phyloP scores from a whole-genome alignment of 2,329 filamentous ascomycete species.

The Lanzia echinophila region DNA sequence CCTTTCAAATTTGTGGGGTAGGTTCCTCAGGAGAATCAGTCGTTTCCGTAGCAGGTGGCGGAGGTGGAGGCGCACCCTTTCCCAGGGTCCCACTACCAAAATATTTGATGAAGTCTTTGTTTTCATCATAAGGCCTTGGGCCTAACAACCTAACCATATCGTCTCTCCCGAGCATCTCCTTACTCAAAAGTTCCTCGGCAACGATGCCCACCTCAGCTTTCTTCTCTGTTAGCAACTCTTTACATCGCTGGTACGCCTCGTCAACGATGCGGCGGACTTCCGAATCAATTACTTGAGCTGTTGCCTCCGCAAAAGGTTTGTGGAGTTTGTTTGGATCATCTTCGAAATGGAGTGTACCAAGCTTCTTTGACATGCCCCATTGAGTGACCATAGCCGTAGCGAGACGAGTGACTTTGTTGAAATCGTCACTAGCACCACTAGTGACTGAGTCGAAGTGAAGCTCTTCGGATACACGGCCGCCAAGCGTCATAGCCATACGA shows the following conservation, averaged over 20 bases:
- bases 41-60: constrained; percentile 37
- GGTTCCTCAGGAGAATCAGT: constrained; percentile 17
- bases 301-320: constrained; percentile 94
- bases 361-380: constrained; percentile 95
- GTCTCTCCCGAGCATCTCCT: constrained; percentile 86
- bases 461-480: constrained; percentile 91
- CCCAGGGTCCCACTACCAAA: constrained; percentile 55
- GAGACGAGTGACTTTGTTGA: constrained; percentile 96
- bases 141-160: constrained; percentile 88
- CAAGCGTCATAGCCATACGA: constrained; percentile 98
- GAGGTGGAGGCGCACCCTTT: constrained; percentile 53
- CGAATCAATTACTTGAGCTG: constrained; percentile 81
- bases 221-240: constrained; percentile 73
- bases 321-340: constrained; percentile 74
- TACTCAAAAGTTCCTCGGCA: constrained; percentile 84
- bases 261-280: constrained; percentile 91
- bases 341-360: constrained; percentile 88
- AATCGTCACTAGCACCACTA: constrained; percentile 90
- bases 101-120: constrained; percentile 88
- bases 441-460: constrained; percentile 96
- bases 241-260: constrained; percentile 87
- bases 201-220: constrained; percentile 83
- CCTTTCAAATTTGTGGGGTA: neutral
- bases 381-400: constrained; percentile 98
- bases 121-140: constrained; percentile 73